These are phyloP conservation scores for Alternaria panax DNA, from an alignment of 2,329 filamentous ascomycete genomes.

Conservation along the genomic window DNA sequence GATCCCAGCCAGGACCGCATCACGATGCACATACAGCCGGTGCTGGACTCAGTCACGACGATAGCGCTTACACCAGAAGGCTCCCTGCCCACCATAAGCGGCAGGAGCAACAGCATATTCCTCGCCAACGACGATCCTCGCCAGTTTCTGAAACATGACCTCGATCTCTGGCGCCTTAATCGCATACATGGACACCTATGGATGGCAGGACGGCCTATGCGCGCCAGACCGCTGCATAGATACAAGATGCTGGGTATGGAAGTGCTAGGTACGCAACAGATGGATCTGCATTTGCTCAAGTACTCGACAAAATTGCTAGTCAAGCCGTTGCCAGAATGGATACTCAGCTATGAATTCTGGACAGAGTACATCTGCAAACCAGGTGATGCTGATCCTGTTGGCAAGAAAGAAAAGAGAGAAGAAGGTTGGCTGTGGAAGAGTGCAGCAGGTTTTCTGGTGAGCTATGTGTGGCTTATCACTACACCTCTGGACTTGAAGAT, in stretches of 20 bases:
- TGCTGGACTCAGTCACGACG: slow-evolving; percentile 28
- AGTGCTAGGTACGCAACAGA: slow-evolving; percentile 42
- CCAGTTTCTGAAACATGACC: slow-evolving; percentile 37
- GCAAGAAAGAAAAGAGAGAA: neutral
- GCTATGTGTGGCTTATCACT: slow-evolving; percentile 47
- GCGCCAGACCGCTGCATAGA: slow-evolving; percentile 45
- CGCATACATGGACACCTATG: slow-evolving; percentile 45
- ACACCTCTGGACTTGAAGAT: slow-evolving; percentile 45
- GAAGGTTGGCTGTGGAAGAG: slow-evolving; percentile 9
- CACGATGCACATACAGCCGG: slow-evolving; percentile 20
- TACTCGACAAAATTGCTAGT: slow-evolving; percentile 42
- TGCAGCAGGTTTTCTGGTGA: slow-evolving; percentile 44
- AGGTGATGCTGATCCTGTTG: slow-evolving; percentile 27
- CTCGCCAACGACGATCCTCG: slow-evolving; percentile 37
- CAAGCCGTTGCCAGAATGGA: slow-evolving; percentile 46
- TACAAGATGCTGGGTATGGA: slow-evolving; percentile 47
- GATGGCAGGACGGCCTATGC: slow-evolving; percentile 49
- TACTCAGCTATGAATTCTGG: slow-evolving; percentile 44
- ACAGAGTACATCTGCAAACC: slow-evolving; percentile 26
- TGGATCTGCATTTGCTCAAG: slow-evolving; percentile 48
- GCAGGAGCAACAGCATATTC: slow-evolving; percentile 23
- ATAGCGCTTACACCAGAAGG: slow-evolving; percentile 33
- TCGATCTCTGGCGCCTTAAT: slow-evolving; percentile 43
- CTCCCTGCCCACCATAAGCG: slow-evolving; percentile 46
- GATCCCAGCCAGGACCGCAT: neutral